These are phyloP conservation scores for Acanthamoeba culbertsoni DNA, from an alignment of 208 protist genomes.

Conservation along the genomic window DNA sequence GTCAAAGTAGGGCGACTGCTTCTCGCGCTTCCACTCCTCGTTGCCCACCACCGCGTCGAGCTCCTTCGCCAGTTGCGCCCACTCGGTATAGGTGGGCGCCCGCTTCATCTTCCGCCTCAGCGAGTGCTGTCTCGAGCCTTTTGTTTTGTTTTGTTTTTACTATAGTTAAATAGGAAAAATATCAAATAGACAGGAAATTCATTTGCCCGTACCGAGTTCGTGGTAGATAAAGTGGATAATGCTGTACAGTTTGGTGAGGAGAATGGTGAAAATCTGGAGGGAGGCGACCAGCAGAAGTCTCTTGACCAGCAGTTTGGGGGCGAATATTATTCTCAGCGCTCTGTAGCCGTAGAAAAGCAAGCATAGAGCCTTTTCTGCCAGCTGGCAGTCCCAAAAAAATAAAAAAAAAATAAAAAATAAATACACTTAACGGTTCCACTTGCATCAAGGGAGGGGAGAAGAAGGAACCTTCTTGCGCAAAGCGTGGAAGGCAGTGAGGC, in stretches of 20 bases:
- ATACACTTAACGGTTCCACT: no score
- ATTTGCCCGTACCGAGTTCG: background rate
- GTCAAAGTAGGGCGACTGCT: conserved; percentile 34
- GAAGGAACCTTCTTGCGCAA: conserved; percentile 2
- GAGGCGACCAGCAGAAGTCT: background rate
- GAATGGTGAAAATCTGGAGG: background rate
- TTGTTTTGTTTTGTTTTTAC: background rate
- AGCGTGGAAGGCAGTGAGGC: background rate
- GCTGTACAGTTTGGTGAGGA: conserved; percentile 41
- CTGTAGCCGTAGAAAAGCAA: background rate
- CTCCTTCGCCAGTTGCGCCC: background rate
- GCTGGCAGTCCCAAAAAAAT: background rate
- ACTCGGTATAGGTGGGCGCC: background rate
- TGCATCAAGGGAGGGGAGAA: background rate
- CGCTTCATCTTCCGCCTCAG: background rate
- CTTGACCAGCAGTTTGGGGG: conserved; percentile 1
- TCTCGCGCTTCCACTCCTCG: conserved; percentile 24
- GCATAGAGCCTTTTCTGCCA: background rate
- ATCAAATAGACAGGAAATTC: background rate
- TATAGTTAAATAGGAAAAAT: background rate
- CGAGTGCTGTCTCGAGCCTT: background rate
- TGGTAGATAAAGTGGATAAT: background rate
- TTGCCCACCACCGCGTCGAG: conserved; percentile 26
- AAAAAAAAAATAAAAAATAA: background rate
- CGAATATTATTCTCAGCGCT: conserved; percentile 6